These are phyloP conservation scores for Blastobotrys aristatus DNA, from an alignment of 1,139 yeast species.

Conservation along the genomic window DNA sequence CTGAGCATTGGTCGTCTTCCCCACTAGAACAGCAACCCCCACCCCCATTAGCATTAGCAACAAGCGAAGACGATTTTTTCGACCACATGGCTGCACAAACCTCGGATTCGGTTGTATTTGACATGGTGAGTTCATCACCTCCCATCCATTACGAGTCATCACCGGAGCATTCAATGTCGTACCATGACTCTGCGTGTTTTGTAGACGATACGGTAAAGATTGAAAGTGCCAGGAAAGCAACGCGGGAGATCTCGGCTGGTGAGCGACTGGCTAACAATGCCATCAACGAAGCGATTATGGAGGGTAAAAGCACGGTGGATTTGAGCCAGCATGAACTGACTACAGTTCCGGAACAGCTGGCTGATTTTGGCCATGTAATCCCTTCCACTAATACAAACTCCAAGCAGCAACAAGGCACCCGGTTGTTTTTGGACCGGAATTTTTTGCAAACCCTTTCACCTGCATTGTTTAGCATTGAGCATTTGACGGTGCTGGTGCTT, in stretches of 20 bases:
- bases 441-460: constrained; percentile 48
- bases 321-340: constrained; percentile 43
- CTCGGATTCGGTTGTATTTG: constrained; percentile 8
- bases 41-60: too few relatives aligned
- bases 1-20: too few relatives aligned
- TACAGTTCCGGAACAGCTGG: constrained; percentile 50
- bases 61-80: constrained; percentile 7
- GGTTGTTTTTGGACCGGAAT: constrained; percentile 50
- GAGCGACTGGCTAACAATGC: constrained; percentile 4
- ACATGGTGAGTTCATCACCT: constrained; percentile 5
- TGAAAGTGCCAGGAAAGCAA: not conserved
- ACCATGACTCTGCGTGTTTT: constrained; percentile 5
- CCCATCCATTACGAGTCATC: constrained; percentile 1
- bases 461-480: constrained; percentile 44
- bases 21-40: too few relatives aligned
- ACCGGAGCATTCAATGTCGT: not conserved
- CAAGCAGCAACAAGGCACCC: constrained; percentile 28
- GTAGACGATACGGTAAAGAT: constrained; percentile 5
- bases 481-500: constrained; percentile 50
- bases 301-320: constrained; percentile 36
- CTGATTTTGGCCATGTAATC: constrained; percentile 49
- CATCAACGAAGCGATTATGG: constrained; percentile 33
- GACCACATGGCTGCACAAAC: not conserved
- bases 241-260: not conserved
- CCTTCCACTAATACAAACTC: constrained; percentile 13